Conservation (phyloP, 2,329 filamentous ascomycete genomes). For the Fonsecaea erecta region DNA sequence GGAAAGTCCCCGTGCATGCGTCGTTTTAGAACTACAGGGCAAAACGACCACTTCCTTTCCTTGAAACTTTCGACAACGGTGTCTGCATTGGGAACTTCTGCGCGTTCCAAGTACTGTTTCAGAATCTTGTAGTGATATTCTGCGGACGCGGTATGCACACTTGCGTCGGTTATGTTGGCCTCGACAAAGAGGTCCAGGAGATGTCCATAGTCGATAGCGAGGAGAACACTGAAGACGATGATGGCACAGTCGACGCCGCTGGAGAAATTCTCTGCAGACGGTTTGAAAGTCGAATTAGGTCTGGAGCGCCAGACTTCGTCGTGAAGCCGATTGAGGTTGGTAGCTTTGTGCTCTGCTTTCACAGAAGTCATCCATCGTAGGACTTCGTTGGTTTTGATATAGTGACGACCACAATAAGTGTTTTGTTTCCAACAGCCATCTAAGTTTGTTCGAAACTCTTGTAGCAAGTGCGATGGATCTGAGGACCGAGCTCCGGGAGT, state of each 20-base stretch:
- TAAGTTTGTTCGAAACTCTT: not conserved
- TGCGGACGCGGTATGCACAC: not conserved
- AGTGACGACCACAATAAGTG: not conserved
- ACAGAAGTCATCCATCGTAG: not conserved
- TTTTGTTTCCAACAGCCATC: not conserved
- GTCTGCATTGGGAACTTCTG: conserved; percentile 4
- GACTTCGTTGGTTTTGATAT: not conserved
- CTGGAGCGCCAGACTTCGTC: not conserved
- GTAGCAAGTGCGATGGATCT: not conserved
- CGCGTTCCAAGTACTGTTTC: not conserved
- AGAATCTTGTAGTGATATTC: not conserved
- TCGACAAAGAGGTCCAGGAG: conserved; percentile 26
- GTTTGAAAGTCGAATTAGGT: not conserved
- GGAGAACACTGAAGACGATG: conserved; percentile 40
- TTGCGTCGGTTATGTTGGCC: not conserved
- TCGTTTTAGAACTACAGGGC: conserved; percentile 30
- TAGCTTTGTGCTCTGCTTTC: not conserved
- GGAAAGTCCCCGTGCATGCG: conserved; percentile 22
- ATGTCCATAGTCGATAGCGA: conserved; percentile 32
- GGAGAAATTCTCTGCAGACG: not conserved
- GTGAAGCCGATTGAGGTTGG: not conserved
- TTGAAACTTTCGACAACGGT: conserved; percentile 37
- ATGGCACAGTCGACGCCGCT: conserved; percentile 19
- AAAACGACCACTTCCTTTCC: conserved; percentile 37
- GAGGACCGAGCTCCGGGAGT: not conserved